Percentiles rank a stretch among this genome's conserved stretches.
Evolutionary conservation across 1,139 yeast species (phyloP).

Genomic region (Blastobotrys raffinosifermentans): DNA sequence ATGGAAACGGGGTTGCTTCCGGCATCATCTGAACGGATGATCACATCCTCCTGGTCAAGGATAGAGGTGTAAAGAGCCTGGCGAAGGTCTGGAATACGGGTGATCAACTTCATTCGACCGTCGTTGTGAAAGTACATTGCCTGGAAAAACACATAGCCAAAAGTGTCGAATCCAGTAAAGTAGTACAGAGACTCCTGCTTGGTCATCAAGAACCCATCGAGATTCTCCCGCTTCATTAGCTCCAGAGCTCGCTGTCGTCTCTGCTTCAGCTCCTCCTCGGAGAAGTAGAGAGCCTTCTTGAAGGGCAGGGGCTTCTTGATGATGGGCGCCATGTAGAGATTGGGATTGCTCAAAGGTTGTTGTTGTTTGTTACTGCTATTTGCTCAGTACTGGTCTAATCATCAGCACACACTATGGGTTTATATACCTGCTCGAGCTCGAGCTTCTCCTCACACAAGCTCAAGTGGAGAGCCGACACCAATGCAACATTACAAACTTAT

Average conservation of each 20-base stretch:
- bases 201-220: conserved; percentile 12
- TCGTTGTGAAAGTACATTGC: conserved; percentile 12
- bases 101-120: conserved; percentile 11
- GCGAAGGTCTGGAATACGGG: conserved; percentile 11
- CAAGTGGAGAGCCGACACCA: too few species aligned
- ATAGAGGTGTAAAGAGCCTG: conserved; percentile 11
- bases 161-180: conserved; percentile 11
- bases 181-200: conserved; percentile 11
- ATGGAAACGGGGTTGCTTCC: conserved; percentile 11
- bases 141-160: conserved; percentile 13
- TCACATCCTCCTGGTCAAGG: conserved; percentile 11
- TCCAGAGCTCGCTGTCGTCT: conserved; percentile 9
- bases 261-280: conserved; percentile 10
- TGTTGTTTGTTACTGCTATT: too few species aligned
- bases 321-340: neutral
- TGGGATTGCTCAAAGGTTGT: too few species aligned
- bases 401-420: too few species aligned
- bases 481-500: too few species aligned
- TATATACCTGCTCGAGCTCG: too few species aligned
- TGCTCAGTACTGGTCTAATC: too few species aligned
- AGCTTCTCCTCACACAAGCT: too few species aligned
- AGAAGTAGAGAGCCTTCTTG: conserved; percentile 12
- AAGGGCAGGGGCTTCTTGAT: conserved; percentile 10
- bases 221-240: conserved; percentile 11
- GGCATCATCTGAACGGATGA: conserved; percentile 12